Base-by-base conservation (phyloP, 257 asterid species). In the Ligustrum vulgare region DNA sequence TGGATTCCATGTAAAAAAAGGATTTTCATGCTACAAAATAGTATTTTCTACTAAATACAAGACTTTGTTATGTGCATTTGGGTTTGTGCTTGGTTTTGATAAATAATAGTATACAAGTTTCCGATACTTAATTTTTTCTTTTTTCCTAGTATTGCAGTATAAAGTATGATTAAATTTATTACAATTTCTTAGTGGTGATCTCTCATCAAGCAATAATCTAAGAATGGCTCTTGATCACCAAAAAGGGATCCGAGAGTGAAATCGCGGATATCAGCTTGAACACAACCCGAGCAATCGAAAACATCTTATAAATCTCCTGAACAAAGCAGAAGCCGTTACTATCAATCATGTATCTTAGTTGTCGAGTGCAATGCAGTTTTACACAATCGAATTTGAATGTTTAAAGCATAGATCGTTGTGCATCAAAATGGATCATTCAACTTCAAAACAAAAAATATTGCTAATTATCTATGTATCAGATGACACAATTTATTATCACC, bases 291-390 rank as follows among this genome's bases (percentile, higher is more conserved):
- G 39, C 78, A 60, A 63, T 70, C 78, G 68, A 36, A 75, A 36
- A 7, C 39, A 41, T 69, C 78, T 47, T 56, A 49, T 28, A 75
- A 69, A 63, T 70, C 68, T 72, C 84, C 87, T 74, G 56, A 43
- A 68, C 47, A 58, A 60, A 35, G 41, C 31, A 36, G 35, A n/a
- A n/a, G n/a, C n/a, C n/a, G n/a, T n/a, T n/a, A n/a, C n/a, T n/a
- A n/a, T n/a, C n/a, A n/a, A n/a, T n/a, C n/a, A n/a, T n/a, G n/a
- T n/a, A n/a, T n/a, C n/a, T n/a, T n/a, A n/a, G n/a, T n/a, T n/a
- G n/a, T n/a, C n/a, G n/a, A n/a, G n/a, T n/a, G n/a, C n/a, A n/a
- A n/a, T n/a, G n/a, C n/a, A n/a, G n/a, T n/a, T n/a, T n/a, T n/a
- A n/a, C n/a, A n/a, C 8, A 0, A 41, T 64, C 15, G 9, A 25